Conservation (phyloP, 2,329 filamentous ascomycete genomes). For the Zarea fungicola region DNA sequence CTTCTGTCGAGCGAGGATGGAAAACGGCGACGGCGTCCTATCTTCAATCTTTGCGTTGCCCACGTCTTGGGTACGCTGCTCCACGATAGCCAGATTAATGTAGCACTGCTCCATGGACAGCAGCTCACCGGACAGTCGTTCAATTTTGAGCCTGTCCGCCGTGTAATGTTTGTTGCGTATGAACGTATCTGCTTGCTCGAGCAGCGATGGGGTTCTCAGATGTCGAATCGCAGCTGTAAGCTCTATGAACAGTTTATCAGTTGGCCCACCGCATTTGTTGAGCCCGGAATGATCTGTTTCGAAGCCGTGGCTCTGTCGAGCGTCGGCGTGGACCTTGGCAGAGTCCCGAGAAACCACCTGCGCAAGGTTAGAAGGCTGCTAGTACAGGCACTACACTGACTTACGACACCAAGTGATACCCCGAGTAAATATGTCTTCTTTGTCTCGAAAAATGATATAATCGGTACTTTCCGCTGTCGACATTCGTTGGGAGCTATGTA, state of each 20-base stretch:
- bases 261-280: slow-evolving; percentile 14
- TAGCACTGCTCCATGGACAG: no score
- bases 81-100: no score
- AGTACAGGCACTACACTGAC: neutral
- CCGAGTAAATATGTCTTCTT: slow-evolving; percentile 17
- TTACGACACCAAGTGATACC: slow-evolving; percentile 15
- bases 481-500: neutral
- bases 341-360: slow-evolving; percentile 15
- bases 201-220: slow-evolving; percentile 1
- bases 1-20: no score
- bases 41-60: no score
- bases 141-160: no score
- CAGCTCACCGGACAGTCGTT: no score
- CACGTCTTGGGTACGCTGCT: no score
- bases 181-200: no score
- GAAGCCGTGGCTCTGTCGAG: neutral
- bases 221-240: neutral
- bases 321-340: neutral
- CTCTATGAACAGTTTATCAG: slow-evolving; percentile 12
- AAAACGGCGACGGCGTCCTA: no score
- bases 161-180: no score
- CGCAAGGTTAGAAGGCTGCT: neutral
- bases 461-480: neutral
- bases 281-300: slow-evolving; percentile 19
- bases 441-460: slow-evolving; percentile 17